These are phyloP conservation scores for Oidiodendron maius DNA, from an alignment of 495 filamentous ascomycete species.

Conservation along the genomic window DNA sequence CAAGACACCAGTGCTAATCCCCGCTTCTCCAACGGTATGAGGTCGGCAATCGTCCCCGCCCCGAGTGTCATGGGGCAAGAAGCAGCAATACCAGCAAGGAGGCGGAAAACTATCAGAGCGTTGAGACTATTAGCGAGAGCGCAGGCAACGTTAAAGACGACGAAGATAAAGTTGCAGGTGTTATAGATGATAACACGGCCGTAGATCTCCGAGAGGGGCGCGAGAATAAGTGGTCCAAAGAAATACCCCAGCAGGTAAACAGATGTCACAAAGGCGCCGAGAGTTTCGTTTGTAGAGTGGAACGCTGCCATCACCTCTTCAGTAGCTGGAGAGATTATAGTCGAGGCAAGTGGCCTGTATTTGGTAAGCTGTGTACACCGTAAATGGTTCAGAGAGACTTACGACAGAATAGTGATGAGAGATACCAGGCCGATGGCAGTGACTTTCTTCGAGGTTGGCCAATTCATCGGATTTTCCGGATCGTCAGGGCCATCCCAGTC, in stretches of 20 bases:
- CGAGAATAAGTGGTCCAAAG: constrained; percentile 51
- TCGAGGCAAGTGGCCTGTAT: not conserved
- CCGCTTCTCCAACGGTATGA: not conserved
- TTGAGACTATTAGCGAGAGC: constrained; percentile 44
- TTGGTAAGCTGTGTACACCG: not conserved
- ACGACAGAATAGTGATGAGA: constrained; percentile 37
- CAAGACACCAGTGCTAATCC: constrained; percentile 2
- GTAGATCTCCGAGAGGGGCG: constrained; percentile 59
- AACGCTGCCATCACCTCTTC: constrained; percentile 50
- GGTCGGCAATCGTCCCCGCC: constrained; percentile 4
- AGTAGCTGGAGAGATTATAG: not conserved
- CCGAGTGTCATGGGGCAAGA: constrained; percentile 2
- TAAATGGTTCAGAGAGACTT: not conserved
- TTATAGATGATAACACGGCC: constrained; percentile 53
- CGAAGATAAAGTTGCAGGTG: constrained; percentile 42
- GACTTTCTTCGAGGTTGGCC: constrained; percentile 57
- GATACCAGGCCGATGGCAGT: constrained; percentile 48
- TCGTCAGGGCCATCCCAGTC: constrained; percentile 67
- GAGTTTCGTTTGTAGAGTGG: constrained; percentile 44
- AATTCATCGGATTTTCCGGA: constrained; percentile 61
- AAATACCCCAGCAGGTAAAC: constrained; percentile 74
- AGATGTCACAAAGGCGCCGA: constrained; percentile 58
- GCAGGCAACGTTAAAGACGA: constrained; percentile 53
- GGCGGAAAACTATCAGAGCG: constrained; percentile 30
- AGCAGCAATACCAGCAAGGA: constrained; percentile 24